Conservation (phyloP, 2,329 filamentous ascomycete species). For the Aureobasidium sp. region DNA sequence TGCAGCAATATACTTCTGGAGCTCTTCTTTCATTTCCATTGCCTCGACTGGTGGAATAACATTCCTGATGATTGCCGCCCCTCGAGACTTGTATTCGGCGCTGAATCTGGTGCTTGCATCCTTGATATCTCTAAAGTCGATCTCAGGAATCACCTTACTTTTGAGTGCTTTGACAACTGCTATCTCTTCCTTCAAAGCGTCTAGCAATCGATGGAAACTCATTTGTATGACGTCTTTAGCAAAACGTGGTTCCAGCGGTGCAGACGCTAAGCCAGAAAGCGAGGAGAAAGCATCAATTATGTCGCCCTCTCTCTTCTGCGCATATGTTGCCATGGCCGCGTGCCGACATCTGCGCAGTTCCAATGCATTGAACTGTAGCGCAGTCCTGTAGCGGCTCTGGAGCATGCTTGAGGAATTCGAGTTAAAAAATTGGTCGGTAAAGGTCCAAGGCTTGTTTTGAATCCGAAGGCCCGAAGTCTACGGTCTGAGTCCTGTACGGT, state of each 20-base stretch:
- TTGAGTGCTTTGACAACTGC: constrained; percentile 33
- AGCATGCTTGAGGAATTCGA: not conserved
- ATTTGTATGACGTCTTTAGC: constrained; percentile 35
- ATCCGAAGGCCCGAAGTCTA: not conserved
- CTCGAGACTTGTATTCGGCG: constrained; percentile 48
- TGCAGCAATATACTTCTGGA: constrained; percentile 35
- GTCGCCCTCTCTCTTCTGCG: constrained; percentile 39
- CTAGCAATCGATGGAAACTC: constrained; percentile 38
- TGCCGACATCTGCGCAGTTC: not conserved
- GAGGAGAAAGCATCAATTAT: constrained; percentile 42
- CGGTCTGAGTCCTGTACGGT: not conserved
- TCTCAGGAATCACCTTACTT: constrained; percentile 35
- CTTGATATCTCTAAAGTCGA: constrained; percentile 37
- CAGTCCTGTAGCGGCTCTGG: not conserved
- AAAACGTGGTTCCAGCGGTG: constrained; percentile 35
- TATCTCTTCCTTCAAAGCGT: constrained; percentile 35
- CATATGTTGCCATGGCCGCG: constrained; percentile 34
- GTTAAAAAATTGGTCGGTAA: too few species aligned
- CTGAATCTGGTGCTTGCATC: constrained; percentile 46
- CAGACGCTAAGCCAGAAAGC: constrained; percentile 36
- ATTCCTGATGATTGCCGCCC: constrained; percentile 38
- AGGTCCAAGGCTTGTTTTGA: too few species aligned
- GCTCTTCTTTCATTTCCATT: constrained; percentile 35
- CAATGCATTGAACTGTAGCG: not conserved
- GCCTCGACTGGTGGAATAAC: constrained; percentile 36